A percentile compares a stretch with the other conserved stretches of the same genome.
Evolutionary conservation across 139 green algal species (phyloP).

Genomic region (Auxenochlorella protothecoides): DNA sequence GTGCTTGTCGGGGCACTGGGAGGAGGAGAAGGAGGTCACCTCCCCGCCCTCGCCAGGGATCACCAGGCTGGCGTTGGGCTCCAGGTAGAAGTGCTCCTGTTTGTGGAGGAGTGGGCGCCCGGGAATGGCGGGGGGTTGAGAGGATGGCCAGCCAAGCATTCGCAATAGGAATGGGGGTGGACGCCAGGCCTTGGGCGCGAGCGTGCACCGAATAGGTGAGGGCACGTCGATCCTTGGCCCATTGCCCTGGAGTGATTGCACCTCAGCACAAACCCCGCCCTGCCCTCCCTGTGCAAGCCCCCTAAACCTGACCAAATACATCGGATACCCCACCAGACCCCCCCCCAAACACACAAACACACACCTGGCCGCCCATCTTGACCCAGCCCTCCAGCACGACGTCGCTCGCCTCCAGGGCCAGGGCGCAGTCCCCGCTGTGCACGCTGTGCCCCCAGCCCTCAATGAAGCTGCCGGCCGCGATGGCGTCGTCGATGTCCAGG

Average conservation of each 20-base stretch:
- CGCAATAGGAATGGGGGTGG: no score
- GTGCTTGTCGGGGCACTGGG: constrained; percentile 75
- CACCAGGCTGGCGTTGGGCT: constrained; percentile 72
- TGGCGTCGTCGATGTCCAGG: constrained; percentile 81
- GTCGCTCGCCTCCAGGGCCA: constrained; percentile 32
- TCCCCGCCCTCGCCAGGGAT: constrained; percentile 78
- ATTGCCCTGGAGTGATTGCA: no score
- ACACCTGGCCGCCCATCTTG: constrained; percentile 62
- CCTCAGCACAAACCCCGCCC: background rate
- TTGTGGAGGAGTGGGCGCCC: no score
- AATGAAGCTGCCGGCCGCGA: constrained; percentile 33
- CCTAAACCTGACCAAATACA: no score
- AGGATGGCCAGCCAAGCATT: no score
- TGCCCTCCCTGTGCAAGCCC: background rate
- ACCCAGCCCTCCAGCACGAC: constrained; percentile 50
- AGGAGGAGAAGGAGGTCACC: constrained; percentile 59
- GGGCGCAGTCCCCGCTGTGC: constrained; percentile 27
- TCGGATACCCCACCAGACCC: background rate
- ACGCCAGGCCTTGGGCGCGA: no score
- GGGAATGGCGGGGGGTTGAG: no score
- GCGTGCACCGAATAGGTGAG: no score
- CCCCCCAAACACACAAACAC: background rate
- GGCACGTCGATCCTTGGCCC: no score
- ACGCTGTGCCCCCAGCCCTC: constrained; percentile 35
- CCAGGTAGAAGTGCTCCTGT: constrained; percentile 97